These are phyloP conservation scores for Gymnopus androsaceus DNA, from an alignment of 1,284 basidiomycete species.

Conservation along the genomic window DNA sequence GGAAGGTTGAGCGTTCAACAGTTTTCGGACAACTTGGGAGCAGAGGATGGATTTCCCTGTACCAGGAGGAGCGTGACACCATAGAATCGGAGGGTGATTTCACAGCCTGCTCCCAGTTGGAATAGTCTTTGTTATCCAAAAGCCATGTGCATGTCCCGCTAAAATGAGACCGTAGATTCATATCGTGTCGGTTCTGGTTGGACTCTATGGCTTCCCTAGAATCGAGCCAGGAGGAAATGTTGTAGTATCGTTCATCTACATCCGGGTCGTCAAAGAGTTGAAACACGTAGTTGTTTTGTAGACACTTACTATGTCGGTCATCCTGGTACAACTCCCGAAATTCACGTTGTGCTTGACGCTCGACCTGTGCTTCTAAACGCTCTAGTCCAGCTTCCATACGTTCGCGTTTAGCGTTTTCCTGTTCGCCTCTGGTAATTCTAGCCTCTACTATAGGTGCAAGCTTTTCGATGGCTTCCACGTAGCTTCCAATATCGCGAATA, in stretches of 20 bases:
- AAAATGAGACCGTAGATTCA: not conserved
- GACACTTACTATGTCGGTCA: constrained; percentile 15
- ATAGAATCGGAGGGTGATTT: constrained; percentile 14
- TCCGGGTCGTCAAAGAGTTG: not conserved
- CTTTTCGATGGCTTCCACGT: constrained; percentile 17
- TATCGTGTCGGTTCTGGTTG: constrained; percentile 8
- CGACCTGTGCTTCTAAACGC: constrained; percentile 1
- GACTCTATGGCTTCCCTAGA: constrained; percentile 13
- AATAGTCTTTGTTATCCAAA: not conserved
- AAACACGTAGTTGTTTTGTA: not conserved
- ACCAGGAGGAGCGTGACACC: constrained; percentile 19
- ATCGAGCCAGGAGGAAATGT: constrained; percentile 13
- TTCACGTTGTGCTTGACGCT: not conserved
- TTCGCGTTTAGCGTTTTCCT: not conserved
- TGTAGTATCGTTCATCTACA: constrained; percentile 15
- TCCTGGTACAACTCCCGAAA: constrained; percentile 11
- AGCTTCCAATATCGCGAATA: constrained; percentile 19
- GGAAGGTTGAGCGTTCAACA: constrained; percentile 2
- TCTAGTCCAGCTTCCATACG: not conserved
- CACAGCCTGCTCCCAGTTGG: not conserved
- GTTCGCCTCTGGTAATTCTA: constrained; percentile 4
- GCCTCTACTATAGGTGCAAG: constrained; percentile 19
- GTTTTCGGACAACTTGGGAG: constrained; percentile 14
- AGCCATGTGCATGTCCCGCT: constrained; percentile 10
- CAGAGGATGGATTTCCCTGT: constrained; percentile 22